Conservation (phyloP, 2,329 filamentous ascomycete species). For the Claviceps sp. region DNA sequence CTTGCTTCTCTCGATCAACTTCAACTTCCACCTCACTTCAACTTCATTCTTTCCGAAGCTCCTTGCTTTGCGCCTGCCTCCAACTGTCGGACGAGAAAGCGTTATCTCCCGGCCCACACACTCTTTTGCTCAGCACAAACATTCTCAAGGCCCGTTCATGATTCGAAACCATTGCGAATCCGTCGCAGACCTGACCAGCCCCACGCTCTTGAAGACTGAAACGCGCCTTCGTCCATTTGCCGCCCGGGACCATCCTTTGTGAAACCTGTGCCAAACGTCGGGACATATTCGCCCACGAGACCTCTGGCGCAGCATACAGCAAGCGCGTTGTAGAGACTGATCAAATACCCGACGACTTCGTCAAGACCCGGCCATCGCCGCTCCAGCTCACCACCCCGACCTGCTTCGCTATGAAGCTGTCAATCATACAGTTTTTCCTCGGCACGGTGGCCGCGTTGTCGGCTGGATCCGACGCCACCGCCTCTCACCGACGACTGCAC, state of each 20-base stretch:
- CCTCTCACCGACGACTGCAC: constrained; percentile 21
- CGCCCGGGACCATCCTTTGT: not conserved
- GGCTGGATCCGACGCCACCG: constrained; percentile 21
- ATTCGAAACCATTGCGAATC: not conserved
- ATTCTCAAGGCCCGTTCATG: no score
- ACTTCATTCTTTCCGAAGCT: not conserved
- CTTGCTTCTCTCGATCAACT: not conserved
- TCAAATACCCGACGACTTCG: not conserved
- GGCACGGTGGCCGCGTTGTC: constrained; percentile 33
- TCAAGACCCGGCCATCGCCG: not conserved
- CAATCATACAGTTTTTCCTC: constrained; percentile 34
- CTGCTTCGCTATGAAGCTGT: constrained; percentile 35
- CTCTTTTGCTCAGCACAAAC: not conserved
- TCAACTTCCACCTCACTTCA: not conserved
- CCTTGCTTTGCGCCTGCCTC: not conserved
- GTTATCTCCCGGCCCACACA: not conserved
- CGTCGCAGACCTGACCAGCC: not conserved
- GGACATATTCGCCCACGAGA: not conserved
- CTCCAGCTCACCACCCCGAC: not conserved
- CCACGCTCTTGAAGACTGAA: not conserved
- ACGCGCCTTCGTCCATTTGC: not conserved
- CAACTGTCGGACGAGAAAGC: not conserved
- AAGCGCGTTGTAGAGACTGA: constrained; percentile 1
- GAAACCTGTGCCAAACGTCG: not conserved
- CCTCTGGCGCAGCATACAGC: not conserved